Evolutionary conservation across 2,329 filamentous ascomycete genomes (phyloP).

Genomic region (Fusarium pininemorale): DNA sequence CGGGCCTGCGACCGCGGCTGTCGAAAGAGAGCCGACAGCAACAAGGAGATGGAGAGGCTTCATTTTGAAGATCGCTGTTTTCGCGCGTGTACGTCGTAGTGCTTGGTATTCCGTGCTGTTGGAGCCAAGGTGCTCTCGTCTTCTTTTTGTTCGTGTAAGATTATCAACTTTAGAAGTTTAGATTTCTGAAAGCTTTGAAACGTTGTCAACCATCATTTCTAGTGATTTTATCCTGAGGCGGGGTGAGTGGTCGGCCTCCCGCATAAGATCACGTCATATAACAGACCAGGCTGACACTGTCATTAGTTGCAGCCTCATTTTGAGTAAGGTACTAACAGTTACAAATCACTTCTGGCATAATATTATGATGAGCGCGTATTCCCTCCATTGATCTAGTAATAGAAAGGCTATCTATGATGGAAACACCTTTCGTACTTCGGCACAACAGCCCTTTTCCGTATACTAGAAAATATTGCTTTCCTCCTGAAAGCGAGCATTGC

Average conservation of each 20-base stretch:
- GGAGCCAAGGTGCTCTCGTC: neutral
- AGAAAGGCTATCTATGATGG: too few species aligned
- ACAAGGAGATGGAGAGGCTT: neutral
- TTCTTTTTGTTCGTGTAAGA: neutral
- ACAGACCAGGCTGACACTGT: neutral
- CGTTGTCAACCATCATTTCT: neutral
- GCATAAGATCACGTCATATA: neutral
- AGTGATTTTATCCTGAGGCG: neutral
- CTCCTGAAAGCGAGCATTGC: too few species aligned
- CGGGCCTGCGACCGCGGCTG: neutral
- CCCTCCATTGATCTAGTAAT: too few species aligned
- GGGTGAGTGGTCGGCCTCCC: neutral
- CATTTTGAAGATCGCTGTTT: neutral
- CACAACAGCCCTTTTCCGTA: too few species aligned
- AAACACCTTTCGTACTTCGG: too few species aligned
- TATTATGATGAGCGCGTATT: too few species aligned
- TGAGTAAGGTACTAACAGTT: too few species aligned
- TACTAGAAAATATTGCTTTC: too few species aligned
- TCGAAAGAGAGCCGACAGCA: rapidly evolving
- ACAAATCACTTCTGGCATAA: too few species aligned
- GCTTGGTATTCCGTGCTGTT: neutral
- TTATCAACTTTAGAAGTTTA: neutral
- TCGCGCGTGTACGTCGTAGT: neutral
- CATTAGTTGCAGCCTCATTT: neutral
- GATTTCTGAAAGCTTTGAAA: neutral